Conservation (phyloP, 2,329 filamentous ascomycete genomes). For the Periconia macrospinosa region DNA sequence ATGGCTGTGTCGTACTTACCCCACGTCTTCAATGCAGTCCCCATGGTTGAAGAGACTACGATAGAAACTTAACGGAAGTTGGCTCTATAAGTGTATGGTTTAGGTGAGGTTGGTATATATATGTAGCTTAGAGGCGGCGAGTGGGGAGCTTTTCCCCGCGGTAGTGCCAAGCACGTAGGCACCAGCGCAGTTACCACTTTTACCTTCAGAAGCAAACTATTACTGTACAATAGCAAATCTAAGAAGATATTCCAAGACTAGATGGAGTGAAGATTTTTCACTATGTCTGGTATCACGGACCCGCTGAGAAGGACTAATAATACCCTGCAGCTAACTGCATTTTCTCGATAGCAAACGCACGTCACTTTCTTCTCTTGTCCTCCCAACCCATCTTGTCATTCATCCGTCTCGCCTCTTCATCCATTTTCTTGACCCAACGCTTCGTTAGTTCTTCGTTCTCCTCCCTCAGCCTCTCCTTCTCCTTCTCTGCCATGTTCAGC, state of each 20-base stretch:
- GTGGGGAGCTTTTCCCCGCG: conserved; percentile 24
- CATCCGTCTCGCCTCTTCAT: conserved; percentile 83
- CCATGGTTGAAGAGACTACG: conserved; percentile 26
- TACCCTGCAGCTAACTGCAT: too few relatives aligned
- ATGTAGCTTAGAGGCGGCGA: conserved; percentile 12
- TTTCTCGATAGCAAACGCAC: too few relatives aligned
- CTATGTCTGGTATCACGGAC: too few relatives aligned
- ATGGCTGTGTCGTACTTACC: conserved; percentile 22
- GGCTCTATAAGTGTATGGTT: conserved; percentile 6
- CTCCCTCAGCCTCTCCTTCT: conserved; percentile 68
- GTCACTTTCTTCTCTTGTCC: neutral
- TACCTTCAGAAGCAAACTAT: neutral
- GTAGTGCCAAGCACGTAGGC: conserved; percentile 29
- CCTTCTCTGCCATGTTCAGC: conserved; percentile 81
- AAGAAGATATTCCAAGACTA: too few relatives aligned
- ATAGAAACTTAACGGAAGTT: conserved; percentile 4
- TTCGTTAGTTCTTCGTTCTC: conserved; percentile 91
- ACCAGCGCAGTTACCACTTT: conserved; percentile 17
- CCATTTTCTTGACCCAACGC: conserved; percentile 88
- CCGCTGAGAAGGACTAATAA: too few relatives aligned
- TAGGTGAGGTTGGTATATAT: conserved; percentile 11
- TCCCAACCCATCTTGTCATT: conserved; percentile 52
- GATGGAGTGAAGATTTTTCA: too few relatives aligned
- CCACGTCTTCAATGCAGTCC: conserved; percentile 41
- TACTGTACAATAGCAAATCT: too few relatives aligned